Percentiles rank a stretch among this genome's conserved stretches.
Conservation (phyloP, 75 land plant genomes). For the Chamaecyparis obtusa region DNA sequence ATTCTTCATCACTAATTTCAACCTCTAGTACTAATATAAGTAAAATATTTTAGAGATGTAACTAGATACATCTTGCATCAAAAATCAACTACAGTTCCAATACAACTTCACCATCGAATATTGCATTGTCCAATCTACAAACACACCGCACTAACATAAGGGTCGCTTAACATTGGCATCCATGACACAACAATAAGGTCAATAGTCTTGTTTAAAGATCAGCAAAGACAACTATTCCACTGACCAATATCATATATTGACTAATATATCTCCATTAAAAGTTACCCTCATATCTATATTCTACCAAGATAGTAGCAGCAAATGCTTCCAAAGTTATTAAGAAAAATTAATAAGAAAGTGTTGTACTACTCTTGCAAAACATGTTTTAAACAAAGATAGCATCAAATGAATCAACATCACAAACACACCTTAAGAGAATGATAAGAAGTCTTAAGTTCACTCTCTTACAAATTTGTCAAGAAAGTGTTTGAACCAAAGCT, state of each 20-base stretch:
- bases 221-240: background rate
- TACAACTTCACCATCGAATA: background rate
- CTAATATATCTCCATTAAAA: no score
- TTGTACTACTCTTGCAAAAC: background rate
- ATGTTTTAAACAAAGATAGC: background rate
- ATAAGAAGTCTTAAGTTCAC: constrained; percentile 89
- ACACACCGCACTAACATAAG: background rate
- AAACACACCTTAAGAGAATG: constrained; percentile 78
- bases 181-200: background rate
- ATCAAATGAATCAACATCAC: background rate
- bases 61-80: background rate
- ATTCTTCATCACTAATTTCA: background rate
- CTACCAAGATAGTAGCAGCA: background rate
- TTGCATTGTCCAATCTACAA: no score
- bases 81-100: background rate
- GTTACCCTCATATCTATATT: no score
- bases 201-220: background rate
- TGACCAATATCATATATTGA: background rate
- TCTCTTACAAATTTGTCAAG: constrained; percentile 86
- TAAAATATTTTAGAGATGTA: background rate
- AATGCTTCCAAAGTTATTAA: background rate
- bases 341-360: background rate
- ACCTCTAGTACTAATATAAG: background rate
- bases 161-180: background rate
- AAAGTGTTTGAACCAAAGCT: constrained; percentile 87